These are phyloP conservation scores for Triticum timopheevii DNA, from an alignment of 176 grass and related monocot species.

Conservation along the genomic window DNA sequence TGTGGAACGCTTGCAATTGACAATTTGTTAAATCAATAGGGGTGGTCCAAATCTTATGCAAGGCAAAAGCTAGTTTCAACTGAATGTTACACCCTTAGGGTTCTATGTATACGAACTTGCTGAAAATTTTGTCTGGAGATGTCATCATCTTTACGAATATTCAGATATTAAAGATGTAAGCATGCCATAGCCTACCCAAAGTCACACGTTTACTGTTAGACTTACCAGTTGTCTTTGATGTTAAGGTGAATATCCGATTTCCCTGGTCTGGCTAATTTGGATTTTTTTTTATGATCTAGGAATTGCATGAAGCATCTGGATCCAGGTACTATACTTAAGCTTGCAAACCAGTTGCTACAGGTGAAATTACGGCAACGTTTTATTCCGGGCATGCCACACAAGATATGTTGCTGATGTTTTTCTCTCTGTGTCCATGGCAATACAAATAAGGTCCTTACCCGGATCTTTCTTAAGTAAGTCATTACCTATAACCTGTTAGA, in stretches of 20 bases:
- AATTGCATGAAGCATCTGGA: conserved; percentile 41
- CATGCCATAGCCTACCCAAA: background rate
- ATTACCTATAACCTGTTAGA: background rate
- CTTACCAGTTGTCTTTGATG: conserved; percentile 19
- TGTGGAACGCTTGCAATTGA: background rate
- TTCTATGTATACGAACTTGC: background rate
- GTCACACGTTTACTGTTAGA: background rate
- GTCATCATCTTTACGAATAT: background rate
- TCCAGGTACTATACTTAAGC: conserved; percentile 52
- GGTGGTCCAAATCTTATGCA: background rate
- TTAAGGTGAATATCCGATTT: background rate
- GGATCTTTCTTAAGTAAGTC: background rate
- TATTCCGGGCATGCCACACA: background rate
- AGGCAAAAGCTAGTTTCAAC: background rate
- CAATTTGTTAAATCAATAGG: background rate
- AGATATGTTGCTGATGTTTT: background rate
- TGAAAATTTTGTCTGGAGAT: background rate
- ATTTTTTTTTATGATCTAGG: conserved; percentile 63
- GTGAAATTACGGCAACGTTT: background rate
- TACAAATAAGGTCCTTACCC: background rate
- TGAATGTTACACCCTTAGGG: background rate
- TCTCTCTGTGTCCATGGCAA: background rate
- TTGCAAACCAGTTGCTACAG: background rate
- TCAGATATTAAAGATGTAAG: background rate
- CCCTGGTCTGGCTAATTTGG: conserved; percentile 36